These are phyloP conservation scores for Dipodascus albidus DNA, from an alignment of 805 yeast genomes.

Conservation along the genomic window DNA sequence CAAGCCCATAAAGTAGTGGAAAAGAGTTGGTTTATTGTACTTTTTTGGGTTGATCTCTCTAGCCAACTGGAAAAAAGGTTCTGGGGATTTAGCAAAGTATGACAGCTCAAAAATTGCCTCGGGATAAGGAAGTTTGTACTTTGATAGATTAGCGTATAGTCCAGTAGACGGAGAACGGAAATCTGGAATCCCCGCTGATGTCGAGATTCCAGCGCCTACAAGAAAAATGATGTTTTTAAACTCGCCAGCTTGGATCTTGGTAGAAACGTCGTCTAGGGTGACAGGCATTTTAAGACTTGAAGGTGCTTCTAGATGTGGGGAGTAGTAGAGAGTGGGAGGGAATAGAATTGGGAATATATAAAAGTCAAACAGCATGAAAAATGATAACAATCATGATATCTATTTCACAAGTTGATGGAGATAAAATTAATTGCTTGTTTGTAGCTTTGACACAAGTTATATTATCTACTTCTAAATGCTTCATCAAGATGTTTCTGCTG, in stretches of 20 bases:
- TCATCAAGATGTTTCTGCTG: not conserved
- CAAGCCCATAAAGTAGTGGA: constrained; percentile 61
- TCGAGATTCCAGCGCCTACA: constrained; percentile 92
- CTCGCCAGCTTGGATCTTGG: not conserved
- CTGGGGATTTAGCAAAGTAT: constrained; percentile 62
- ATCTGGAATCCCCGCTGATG: constrained; percentile 92
- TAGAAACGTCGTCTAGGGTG: not conserved
- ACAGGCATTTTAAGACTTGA: not conserved
- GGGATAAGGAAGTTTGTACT: constrained; percentile 73
- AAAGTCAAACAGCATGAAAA: no score
- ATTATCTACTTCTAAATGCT: not conserved
- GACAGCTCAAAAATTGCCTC: constrained; percentile 94
- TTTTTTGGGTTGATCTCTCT: constrained; percentile 82
- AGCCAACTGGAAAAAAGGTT: constrained; percentile 77
- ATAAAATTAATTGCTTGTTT: no score
- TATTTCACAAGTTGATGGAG: no score
- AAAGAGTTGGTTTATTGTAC: constrained; percentile 61
- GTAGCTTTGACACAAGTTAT: no score
- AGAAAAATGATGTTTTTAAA: constrained; percentile 1
- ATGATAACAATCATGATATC: no score
- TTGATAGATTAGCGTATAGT: constrained; percentile 61
- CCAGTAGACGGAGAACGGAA: constrained; percentile 80
- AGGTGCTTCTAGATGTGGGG: no score
- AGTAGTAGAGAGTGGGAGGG: no score
- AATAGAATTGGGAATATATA: no score